phyloP scores from a whole-genome alignment of 371 early-diverging fungal genomes.

The Mortierella sp. region DNA sequence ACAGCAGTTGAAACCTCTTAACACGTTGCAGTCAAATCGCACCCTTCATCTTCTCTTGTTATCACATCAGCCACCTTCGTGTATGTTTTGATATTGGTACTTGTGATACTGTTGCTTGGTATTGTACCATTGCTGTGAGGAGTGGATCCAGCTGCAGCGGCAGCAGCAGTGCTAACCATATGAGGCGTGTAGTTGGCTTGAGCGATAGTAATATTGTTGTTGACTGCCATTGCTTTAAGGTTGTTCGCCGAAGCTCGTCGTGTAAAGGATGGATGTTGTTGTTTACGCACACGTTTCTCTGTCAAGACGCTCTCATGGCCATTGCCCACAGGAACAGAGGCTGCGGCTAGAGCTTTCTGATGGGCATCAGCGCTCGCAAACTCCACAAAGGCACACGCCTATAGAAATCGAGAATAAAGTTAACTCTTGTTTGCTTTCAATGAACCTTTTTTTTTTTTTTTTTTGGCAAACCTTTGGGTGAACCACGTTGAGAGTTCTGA shows the following conservation, averaged over 20 bases:
- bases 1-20: background rate
- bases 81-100: background rate
- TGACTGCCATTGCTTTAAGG: slow-evolving; percentile 20
- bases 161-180: slow-evolving; percentile 24
- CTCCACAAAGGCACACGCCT: slow-evolving; percentile 48
- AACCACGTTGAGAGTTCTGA: slow-evolving; percentile 33
- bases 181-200: slow-evolving; percentile 17
- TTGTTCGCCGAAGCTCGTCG: slow-evolving; percentile 33
- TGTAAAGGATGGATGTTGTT: slow-evolving; percentile 13
- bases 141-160: background rate
- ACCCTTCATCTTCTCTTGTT: slow-evolving; percentile 20
- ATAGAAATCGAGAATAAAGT: background rate
- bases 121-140: background rate
- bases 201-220: slow-evolving; percentile 8
- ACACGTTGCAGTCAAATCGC: slow-evolving; percentile 18
- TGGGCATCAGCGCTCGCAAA: slow-evolving; percentile 24
- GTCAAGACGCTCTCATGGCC: slow-evolving; percentile 40
- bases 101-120: background rate
- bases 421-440: background rate
- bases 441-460: background rate
- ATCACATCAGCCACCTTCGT: slow-evolving; percentile 5
- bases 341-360: slow-evolving; percentile 35
- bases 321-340: slow-evolving; percentile 31
- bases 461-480: slow-evolving; percentile 26
- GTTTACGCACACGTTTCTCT: slow-evolving; percentile 42